A percentile compares a stretch with the other conserved stretches of the same genome.
Evolutionary conservation across 495 filamentous ascomycete species (phyloP).

Genomic region (Cercophora samala): DNA sequence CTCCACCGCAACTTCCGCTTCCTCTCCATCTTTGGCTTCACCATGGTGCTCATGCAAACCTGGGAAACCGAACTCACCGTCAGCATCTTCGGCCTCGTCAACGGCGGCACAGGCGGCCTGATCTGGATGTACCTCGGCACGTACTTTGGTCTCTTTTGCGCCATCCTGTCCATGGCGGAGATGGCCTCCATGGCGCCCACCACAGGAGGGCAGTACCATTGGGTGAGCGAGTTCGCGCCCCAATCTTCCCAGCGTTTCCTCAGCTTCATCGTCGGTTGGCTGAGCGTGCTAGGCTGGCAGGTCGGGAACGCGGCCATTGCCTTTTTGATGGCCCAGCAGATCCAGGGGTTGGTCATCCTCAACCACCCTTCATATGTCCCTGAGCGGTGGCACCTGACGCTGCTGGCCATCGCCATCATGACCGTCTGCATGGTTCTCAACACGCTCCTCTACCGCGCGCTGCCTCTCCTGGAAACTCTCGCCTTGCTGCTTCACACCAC

Average conservation of each 20-base stretch:
- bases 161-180: slow-evolving; percentile 34
- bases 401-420: slow-evolving; percentile 38
- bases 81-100: slow-evolving; percentile 30
- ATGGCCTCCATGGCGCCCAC: slow-evolving; percentile 42
- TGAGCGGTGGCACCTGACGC: slow-evolving; percentile 43
- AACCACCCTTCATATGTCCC: slow-evolving; percentile 38
- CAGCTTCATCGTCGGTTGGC: slow-evolving; percentile 50
- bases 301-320: slow-evolving; percentile 35
- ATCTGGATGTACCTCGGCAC: slow-evolving; percentile 36
- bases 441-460: no score
- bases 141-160: slow-evolving; percentile 34
- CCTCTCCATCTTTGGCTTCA: slow-evolving; percentile 28
- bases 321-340: slow-evolving; percentile 43
- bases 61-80: slow-evolving; percentile 23
- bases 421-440: no score
- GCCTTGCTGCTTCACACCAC: no score
- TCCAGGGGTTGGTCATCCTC: slow-evolving; percentile 43
- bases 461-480: no score
- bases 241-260: slow-evolving; percentile 41
- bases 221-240: slow-evolving; percentile 50
- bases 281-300: slow-evolving; percentile 40
- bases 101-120: slow-evolving; percentile 37
- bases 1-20: slow-evolving; percentile 29
- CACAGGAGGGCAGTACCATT: slow-evolving; percentile 48
- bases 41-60: slow-evolving; percentile 14